These are phyloP conservation scores for Fusarium protoensiforme DNA, from an alignment of 2,329 filamentous ascomycete species.

Conservation along the genomic window DNA sequence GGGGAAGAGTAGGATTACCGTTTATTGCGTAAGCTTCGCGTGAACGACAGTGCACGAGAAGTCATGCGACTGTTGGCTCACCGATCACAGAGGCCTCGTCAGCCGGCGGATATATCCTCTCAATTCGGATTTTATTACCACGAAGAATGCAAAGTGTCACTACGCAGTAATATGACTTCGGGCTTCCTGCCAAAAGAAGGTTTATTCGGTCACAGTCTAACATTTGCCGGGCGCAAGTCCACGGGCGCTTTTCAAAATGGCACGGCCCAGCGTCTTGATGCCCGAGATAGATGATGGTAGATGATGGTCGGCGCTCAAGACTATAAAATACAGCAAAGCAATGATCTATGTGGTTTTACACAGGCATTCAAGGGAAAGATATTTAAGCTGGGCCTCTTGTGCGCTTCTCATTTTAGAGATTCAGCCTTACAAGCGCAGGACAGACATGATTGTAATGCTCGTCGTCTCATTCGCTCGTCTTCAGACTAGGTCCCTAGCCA, in stretches of 20 bases:
- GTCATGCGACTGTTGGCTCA: neutral
- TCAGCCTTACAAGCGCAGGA: neutral
- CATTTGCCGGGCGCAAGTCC: neutral
- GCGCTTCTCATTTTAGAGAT: neutral
- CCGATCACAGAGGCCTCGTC: neutral
- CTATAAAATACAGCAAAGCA: neutral
- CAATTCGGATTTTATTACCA: neutral
- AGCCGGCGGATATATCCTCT: neutral
- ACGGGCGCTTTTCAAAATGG: neutral
- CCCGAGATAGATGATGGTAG: neutral
- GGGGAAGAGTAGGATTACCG: neutral
- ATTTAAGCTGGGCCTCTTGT: neutral
- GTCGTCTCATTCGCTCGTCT: slow-evolving; percentile 18
- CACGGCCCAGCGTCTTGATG: neutral
- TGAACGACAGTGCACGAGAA: neutral
- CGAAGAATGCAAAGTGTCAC: neutral
- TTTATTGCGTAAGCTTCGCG: neutral
- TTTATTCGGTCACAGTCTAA: neutral
- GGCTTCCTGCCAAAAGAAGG: neutral
- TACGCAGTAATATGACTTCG: neutral
- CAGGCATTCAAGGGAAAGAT: neutral
- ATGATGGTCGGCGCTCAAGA: neutral
- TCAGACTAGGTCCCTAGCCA: neutral
- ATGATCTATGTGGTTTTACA: neutral
- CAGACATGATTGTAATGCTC: slow-evolving; percentile 11